phyloP scores from a whole-genome alignment of 179 eudicot genomes.

The Spergularia azorica region DNA sequence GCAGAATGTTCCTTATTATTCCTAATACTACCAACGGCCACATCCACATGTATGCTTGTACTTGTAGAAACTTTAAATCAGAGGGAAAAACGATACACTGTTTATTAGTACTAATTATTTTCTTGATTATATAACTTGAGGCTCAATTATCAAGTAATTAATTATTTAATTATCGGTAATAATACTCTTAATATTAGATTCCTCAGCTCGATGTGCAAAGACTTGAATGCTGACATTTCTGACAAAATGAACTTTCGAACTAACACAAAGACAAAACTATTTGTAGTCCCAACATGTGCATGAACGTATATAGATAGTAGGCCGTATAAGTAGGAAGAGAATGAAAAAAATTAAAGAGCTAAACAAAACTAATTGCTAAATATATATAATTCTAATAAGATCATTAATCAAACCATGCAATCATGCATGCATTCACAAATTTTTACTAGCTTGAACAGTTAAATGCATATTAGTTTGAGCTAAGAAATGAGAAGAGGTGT shows the following conservation, averaged over 20 bases:
- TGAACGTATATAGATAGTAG: too few relatives aligned
- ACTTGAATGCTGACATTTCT: slow-evolving; percentile 10
- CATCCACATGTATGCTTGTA: slow-evolving; percentile 20
- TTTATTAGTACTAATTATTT: too few relatives aligned
- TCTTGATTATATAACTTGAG: background rate
- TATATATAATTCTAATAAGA: background rate
- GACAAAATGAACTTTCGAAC: slow-evolving; percentile 23
- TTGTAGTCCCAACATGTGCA: background rate
- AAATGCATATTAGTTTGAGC: too few relatives aligned
- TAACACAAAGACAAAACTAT: background rate
- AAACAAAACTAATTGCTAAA: too few relatives aligned
- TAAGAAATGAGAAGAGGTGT: too few relatives aligned
- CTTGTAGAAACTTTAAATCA: background rate
- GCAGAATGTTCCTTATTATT: slow-evolving; percentile 30
- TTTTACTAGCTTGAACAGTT: too few relatives aligned
- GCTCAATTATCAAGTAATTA: slow-evolving; percentile 2
- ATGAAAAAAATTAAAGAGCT: too few relatives aligned
- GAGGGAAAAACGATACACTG: background rate
- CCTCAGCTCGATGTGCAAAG: slow-evolving; percentile 5
- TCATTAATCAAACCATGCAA: too few relatives aligned
- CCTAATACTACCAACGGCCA: slow-evolving; percentile 1
- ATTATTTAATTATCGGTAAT: background rate
- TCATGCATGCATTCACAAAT: too few relatives aligned
- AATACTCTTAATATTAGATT: background rate
- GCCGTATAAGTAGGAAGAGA: too few relatives aligned